Conservation (phyloP, 2,329 filamentous ascomycete species). For the Aspergillus neoniger region DNA sequence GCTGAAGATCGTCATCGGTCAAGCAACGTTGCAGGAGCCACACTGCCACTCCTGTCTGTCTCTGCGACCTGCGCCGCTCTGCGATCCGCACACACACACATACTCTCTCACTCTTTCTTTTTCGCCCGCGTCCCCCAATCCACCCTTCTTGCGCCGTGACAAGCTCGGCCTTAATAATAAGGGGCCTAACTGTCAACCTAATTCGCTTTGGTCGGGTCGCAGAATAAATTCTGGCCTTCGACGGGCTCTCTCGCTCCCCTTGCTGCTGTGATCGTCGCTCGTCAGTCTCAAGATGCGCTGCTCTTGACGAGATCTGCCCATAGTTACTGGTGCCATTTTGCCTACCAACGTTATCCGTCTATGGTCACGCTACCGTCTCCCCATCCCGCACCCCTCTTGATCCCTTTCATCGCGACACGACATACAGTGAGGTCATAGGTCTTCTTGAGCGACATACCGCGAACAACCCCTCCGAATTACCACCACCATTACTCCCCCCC, state of each 20-base stretch:
- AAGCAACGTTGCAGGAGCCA: conserved; percentile 22
- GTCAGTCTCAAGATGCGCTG: conserved; percentile 28
- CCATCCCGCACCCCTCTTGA: conserved; percentile 23
- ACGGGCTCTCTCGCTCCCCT: conserved; percentile 12
- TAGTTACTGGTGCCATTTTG: conserved; percentile 27
- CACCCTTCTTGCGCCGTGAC: conserved; percentile 7
- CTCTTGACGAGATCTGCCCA: conserved; percentile 31
- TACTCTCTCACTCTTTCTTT: background rate
- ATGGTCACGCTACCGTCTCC: conserved; percentile 36
- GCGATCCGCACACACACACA: conserved; percentile 9
- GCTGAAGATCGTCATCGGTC: conserved; percentile 13
- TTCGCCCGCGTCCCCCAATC: background rate
- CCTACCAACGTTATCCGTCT: conserved; percentile 34
- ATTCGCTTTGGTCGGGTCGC: conserved; percentile 15
- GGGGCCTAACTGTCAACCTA: conserved; percentile 8
- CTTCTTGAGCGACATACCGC: conserved; percentile 8
- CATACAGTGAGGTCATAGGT: conserved; percentile 18
- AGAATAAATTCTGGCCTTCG: background rate
- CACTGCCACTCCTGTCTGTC: conserved; percentile 12
- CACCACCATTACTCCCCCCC: too few relatives aligned
- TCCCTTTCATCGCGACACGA: conserved; percentile 13
- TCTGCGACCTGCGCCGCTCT: conserved; percentile 24
- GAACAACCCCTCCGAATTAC: conserved; percentile 7
- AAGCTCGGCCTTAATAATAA: conserved; percentile 2
- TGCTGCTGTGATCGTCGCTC: conserved; percentile 10